Evolutionary conservation across 352 stramenopile species (phyloP).

Genomic region (Globisporangium paroecandrum): DNA sequence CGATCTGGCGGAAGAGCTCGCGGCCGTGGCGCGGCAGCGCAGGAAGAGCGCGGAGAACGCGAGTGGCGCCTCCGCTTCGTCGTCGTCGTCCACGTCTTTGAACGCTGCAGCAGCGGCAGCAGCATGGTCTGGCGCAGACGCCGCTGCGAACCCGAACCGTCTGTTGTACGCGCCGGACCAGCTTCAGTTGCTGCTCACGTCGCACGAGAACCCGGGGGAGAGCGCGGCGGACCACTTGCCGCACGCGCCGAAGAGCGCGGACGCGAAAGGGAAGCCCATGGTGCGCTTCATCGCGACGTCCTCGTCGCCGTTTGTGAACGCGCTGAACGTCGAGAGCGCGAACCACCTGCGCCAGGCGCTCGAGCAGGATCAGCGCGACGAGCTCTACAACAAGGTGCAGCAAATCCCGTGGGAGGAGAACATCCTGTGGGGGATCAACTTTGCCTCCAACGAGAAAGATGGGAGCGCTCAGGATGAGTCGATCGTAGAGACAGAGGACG

Average conservation of each 20-base stretch:
- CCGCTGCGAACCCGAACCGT: constrained; percentile 18
- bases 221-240: constrained; percentile 36
- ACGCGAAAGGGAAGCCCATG: constrained; percentile 67
- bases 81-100: not conserved
- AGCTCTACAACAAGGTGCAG: constrained; percentile 77
- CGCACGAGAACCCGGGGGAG: constrained; percentile 37
- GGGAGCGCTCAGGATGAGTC: not conserved
- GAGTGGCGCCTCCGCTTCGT: not conserved
- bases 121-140: constrained; percentile 9
- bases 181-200: constrained; percentile 58
- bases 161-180: constrained; percentile 54
- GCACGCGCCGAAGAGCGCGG: constrained; percentile 25
- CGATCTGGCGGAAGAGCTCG: constrained; percentile 57
- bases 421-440: constrained; percentile 77
- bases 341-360: constrained; percentile 18
- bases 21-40: constrained; percentile 36
- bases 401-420: constrained; percentile 79
- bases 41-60: constrained; percentile 24
- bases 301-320: constrained; percentile 55
- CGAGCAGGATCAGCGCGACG: constrained; percentile 34
- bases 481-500: constrained; percentile 13
- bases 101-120: not conserved
- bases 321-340: constrained; percentile 17
- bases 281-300: constrained; percentile 58
- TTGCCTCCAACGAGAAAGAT: constrained; percentile 27